Evolutionary conservation across 352 stramenopile species (phyloP).

Genomic region (Phytopythium ostracodes): DNA sequence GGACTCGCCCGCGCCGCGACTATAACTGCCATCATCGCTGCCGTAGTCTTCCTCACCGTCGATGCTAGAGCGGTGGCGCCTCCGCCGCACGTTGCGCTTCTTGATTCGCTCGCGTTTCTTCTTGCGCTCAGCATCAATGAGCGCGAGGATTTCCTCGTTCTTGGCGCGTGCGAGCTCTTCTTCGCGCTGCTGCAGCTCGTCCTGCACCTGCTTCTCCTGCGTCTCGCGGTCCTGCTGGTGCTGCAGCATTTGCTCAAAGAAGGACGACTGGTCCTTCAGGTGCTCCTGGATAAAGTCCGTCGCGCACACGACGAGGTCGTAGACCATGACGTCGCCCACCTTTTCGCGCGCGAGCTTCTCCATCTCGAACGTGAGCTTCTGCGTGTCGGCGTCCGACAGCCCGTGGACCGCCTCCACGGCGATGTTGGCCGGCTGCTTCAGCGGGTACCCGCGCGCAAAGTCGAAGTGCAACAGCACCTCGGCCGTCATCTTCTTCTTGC

Average conservation of each 20-base stretch:
- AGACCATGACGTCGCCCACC: slow-evolving; percentile 69
- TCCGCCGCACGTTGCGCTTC: slow-evolving; percentile 38
- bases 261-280: slow-evolving; percentile 79
- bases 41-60: slow-evolving; percentile 34
- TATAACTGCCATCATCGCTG: slow-evolving; percentile 29
- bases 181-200: slow-evolving; percentile 45
- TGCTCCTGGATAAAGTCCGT: slow-evolving; percentile 82
- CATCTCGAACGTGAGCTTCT: slow-evolving; percentile 50
- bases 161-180: slow-evolving; percentile 59
- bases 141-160: slow-evolving; percentile 70
- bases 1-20: slow-evolving; percentile 16
- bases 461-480: slow-evolving; percentile 77
- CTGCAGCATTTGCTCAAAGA: slow-evolving; percentile 88
- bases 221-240: slow-evolving; percentile 65
- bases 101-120: slow-evolving; percentile 63
- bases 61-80: slow-evolving; percentile 56
- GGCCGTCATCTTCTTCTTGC: slow-evolving; percentile 28
- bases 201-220: slow-evolving; percentile 56
- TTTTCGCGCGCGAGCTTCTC: slow-evolving; percentile 59
- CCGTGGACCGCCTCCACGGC: slow-evolving; percentile 65
- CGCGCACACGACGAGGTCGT: slow-evolving; percentile 80
- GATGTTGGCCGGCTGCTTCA: slow-evolving; percentile 62
- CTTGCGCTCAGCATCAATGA: slow-evolving; percentile 73
- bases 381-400: slow-evolving; percentile 63
- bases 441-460: slow-evolving; percentile 56